phyloP scores from a whole-genome alignment of 2,329 filamentous ascomycete species.

The Colletotrichum sansevieriae region DNA sequence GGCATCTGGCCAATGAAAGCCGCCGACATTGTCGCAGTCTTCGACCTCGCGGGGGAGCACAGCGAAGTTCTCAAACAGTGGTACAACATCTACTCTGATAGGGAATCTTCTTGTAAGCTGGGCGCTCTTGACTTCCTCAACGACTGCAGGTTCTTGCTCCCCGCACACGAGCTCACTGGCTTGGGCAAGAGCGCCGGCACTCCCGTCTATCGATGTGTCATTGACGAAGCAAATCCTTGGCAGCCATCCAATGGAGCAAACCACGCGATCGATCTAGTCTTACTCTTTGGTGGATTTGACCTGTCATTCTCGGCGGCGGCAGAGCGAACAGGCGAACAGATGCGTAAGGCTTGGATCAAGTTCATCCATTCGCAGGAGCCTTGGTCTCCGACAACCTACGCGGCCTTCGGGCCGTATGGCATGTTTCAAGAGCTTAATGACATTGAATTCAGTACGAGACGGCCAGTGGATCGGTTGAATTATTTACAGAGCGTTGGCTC shows the following conservation, averaged over 20 bases:
- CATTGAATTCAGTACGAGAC: slow-evolving; percentile 47
- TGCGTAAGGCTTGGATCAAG: slow-evolving; percentile 56
- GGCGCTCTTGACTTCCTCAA: slow-evolving; percentile 56
- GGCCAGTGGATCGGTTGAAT: slow-evolving; percentile 47
- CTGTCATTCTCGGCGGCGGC: slow-evolving; percentile 52
- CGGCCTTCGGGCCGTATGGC: slow-evolving; percentile 57
- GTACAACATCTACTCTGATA: slow-evolving; percentile 56
- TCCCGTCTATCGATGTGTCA: slow-evolving; percentile 53
- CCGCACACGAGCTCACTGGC: slow-evolving; percentile 42
- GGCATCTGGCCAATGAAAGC: slow-evolving; percentile 54
- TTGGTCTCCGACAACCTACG: slow-evolving; percentile 50
- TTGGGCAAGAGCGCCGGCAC: slow-evolving; percentile 43
- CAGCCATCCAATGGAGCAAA: slow-evolving; percentile 60
- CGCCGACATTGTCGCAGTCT: slow-evolving; percentile 51
- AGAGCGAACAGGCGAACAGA: slow-evolving; percentile 49
- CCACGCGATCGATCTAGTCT: slow-evolving; percentile 61
- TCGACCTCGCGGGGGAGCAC: slow-evolving; percentile 47
- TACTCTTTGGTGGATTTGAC: slow-evolving; percentile 58
- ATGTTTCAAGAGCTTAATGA: slow-evolving; percentile 50
- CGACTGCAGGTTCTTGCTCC: slow-evolving; percentile 50
- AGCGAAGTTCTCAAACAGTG: slow-evolving; percentile 51
- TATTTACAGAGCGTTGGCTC: slow-evolving; percentile 47
- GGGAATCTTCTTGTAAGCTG: slow-evolving; percentile 54
- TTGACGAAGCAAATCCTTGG: slow-evolving; percentile 62
- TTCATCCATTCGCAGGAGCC: slow-evolving; percentile 54